Conservation (phyloP, 2,329 filamentous ascomycete genomes). For the Capronia americana region DNA sequence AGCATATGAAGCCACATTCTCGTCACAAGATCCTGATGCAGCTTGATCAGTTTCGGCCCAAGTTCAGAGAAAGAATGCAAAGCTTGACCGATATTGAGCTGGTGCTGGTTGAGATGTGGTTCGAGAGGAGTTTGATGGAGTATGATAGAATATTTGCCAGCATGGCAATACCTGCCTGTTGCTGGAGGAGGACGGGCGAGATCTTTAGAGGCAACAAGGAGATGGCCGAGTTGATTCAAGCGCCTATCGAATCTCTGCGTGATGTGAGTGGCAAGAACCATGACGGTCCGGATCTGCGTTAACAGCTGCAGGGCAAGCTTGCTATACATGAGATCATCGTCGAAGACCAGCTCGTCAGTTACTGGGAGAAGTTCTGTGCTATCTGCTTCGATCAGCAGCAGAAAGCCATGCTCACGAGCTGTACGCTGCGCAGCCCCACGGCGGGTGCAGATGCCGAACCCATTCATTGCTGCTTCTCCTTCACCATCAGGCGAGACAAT, state of each 20-base stretch:
- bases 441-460: slow-evolving; percentile 71
- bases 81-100: slow-evolving; percentile 91
- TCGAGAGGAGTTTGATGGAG: slow-evolving; percentile 93
- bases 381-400: slow-evolving; percentile 95
- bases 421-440: slow-evolving; percentile 83
- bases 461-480: slow-evolving; percentile 95
- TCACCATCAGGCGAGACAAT: slow-evolving; percentile 91
- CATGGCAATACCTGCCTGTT: slow-evolving; percentile 98
- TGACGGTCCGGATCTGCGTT: slow-evolving; percentile 5
- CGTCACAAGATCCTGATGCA: slow-evolving; percentile 92
- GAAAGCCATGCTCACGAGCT: slow-evolving; percentile 93
- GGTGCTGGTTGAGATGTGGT: slow-evolving; percentile 98
- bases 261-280: slow-evolving; percentile 68
- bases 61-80: slow-evolving; percentile 94
- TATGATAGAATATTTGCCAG: slow-evolving; percentile 98
- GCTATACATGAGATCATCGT: slow-evolving; percentile 94
- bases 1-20: slow-evolving; percentile 78
- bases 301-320: slow-evolving; percentile 74
- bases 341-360: slow-evolving; percentile 92
- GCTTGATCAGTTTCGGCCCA: slow-evolving; percentile 89
- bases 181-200: slow-evolving; percentile 94
- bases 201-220: slow-evolving; percentile 98
- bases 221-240: slow-evolving; percentile 95
- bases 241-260: slow-evolving; percentile 86
- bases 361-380: slow-evolving; percentile 98